Base-by-base conservation (phyloP, 139 green algal species). In the Chlamydomonas sp. region DNA sequence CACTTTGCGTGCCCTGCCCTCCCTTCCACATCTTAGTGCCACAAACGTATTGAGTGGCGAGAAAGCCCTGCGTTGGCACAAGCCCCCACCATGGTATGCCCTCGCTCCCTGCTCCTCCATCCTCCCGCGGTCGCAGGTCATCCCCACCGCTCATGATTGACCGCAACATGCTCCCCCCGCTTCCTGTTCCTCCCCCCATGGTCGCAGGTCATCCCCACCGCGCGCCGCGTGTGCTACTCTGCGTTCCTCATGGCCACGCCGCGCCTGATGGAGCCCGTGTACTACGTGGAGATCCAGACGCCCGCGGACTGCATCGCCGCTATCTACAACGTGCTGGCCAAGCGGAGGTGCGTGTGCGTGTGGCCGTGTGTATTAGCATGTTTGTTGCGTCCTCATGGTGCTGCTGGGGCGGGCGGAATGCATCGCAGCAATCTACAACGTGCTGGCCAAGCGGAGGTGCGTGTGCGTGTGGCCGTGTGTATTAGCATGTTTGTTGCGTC, bases 211-310 rank as follows among this genome's bases (percentile, higher is more conserved):
- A 99, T 99, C 90, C 97, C 97, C 76, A 99, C 97, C 9, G 90
- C 96, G 16, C 93, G 97, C n/a, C 93, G 98, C 63, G 97, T 98
- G 60, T 96, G 93, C 86, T 99, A 99, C 94, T 97, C 93, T 4
- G 94, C 98, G 14, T 99, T 99, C 93, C 94, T 99, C 62, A 99
- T 98, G 96, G 98, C 98, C 78, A 98, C 97, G 0, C 98, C 98
- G 1, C 95, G 98, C 87, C 93, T 99, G 3, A 99, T 99, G 98
- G 98, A 99, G 94, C 98, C 92, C 76, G 90, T 93, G 20, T 95
- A 93, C 87, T 95, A 90, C 57, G 91, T 94, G 69, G 93, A 95
- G 91, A 95, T 96, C 67, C 87, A 95, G 88, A 96, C 93, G 14
- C 92, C 93, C 78, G 95, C 97, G 78, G 98, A 99, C 93, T 99